Evolutionary conservation across 2,329 filamentous ascomycete genomes (phyloP).

Genomic region (Fusarium pilosicola): DNA sequence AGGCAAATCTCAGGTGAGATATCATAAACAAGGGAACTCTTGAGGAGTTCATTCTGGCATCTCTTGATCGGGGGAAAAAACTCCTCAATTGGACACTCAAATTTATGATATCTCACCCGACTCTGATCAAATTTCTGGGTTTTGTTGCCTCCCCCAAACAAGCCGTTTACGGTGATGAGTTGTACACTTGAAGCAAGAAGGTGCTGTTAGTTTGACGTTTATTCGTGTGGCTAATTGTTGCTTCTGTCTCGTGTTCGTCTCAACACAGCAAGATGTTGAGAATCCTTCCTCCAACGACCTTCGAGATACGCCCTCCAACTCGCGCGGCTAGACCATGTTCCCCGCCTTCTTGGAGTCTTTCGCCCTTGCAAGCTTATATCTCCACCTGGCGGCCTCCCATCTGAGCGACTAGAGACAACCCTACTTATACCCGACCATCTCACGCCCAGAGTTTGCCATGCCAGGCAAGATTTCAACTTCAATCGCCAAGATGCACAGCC

Average conservation of each 20-base stretch:
- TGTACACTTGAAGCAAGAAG: not conserved
- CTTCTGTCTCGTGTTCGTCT: not conserved
- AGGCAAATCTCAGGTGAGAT: not conserved
- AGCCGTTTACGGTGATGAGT: not conserved
- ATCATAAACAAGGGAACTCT: not conserved
- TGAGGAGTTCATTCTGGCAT: not conserved
- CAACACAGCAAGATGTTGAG: not conserved
- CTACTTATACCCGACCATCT: constrained; percentile 20
- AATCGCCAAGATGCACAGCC: not conserved
- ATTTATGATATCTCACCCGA: not conserved
- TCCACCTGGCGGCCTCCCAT: constrained; percentile 31
- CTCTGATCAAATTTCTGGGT: not conserved
- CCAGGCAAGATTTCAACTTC: not conserved
- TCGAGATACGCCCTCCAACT: constrained; percentile 7
- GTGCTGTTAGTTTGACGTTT: not conserved
- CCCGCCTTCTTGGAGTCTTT: constrained; percentile 3
- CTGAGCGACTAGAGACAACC: constrained; percentile 1
- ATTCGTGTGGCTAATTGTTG: constrained; percentile 10
- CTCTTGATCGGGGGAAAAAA: too few relatives aligned
- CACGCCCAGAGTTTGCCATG: not conserved
- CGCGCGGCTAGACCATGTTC: constrained; percentile 4
- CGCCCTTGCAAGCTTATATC: constrained; percentile 4
- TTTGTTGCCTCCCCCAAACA: not conserved
- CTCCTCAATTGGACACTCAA: too few relatives aligned
- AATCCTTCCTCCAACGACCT: not conserved